These are phyloP conservation scores for Echium plantagineum DNA, from an alignment of 257 asterid species.

Conservation along the genomic window DNA sequence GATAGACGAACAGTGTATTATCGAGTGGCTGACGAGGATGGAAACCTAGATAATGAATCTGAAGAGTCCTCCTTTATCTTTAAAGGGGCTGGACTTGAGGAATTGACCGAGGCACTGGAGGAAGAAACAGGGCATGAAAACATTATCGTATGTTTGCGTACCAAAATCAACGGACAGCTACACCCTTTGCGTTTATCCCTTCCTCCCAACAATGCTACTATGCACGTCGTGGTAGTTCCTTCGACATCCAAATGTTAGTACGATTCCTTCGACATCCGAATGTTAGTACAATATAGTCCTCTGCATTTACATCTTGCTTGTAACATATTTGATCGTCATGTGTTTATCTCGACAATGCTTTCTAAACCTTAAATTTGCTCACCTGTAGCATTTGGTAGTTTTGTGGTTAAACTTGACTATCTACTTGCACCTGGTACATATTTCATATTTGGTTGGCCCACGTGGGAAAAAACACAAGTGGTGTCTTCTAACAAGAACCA, in stretches of 20 bases:
- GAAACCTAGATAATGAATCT: constrained; percentile 28
- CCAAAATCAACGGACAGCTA: constrained; percentile 50
- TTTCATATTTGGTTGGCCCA: too few relatives aligned
- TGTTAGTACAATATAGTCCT: too few relatives aligned
- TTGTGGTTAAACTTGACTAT: too few relatives aligned
- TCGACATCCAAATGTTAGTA: too few relatives aligned
- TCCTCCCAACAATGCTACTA: constrained; percentile 83
- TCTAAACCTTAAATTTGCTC: too few relatives aligned
- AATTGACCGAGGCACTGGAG: constrained; percentile 47
- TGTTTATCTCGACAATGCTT: too few relatives aligned
- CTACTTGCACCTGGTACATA: too few relatives aligned
- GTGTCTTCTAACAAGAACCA: too few relatives aligned
- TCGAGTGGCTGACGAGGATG: constrained; percentile 52
- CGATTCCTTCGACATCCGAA: too few relatives aligned
- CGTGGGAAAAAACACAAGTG: too few relatives aligned
- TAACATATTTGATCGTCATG: too few relatives aligned
- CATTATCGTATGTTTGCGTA: constrained; percentile 51
- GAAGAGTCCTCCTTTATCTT: constrained; percentile 46
- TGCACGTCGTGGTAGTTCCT: constrained; percentile 71
- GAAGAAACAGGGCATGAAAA: constrained; percentile 60
- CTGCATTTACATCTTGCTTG: neutral
- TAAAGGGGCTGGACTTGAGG: constrained; percentile 64
- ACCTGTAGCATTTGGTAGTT: too few relatives aligned
- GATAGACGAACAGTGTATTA: constrained; percentile 68
- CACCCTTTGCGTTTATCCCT: constrained; percentile 74